Conservation (phyloP, 306 rosid species). For the Trifolium subterraneum region DNA sequence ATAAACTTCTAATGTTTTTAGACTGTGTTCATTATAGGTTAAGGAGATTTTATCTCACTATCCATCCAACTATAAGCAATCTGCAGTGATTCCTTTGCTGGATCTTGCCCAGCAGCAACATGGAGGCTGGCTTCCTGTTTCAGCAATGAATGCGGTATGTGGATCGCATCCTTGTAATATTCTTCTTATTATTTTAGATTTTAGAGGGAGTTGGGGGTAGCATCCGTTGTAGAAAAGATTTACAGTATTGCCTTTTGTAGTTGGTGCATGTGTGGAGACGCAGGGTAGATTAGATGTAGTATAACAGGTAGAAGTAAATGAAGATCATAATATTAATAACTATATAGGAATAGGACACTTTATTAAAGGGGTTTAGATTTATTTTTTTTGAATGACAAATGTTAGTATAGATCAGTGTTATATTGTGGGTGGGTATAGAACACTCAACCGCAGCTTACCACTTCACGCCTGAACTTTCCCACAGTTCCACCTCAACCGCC, state of each 20-base stretch:
- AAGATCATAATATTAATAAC: background rate
- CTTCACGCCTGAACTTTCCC: too few relatives aligned
- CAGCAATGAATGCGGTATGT: conserved; percentile 97
- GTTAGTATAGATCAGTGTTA: too few relatives aligned
- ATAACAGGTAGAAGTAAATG: background rate
- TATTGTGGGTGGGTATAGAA: too few relatives aligned
- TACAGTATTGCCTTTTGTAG: background rate
- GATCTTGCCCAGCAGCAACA: conserved; percentile 99
- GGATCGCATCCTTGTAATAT: conserved; percentile 30
- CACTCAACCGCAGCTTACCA: too few relatives aligned
- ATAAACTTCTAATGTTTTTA: conserved; percentile 24
- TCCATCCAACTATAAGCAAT: conserved; percentile 98
- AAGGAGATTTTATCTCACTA: conserved; percentile 91
- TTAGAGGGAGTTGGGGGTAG: background rate
- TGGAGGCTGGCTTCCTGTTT: conserved; percentile 99
- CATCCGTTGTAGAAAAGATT: conserved; percentile 5
- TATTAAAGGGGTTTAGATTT: conserved; percentile 2
- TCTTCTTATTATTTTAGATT: conserved; percentile 9
- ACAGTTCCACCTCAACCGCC: too few relatives aligned
- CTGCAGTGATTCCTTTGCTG: conserved; percentile 91
- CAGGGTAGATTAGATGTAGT: background rate
- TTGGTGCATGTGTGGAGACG: background rate
- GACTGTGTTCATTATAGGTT: conserved; percentile 52
- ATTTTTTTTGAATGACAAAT: too few relatives aligned
- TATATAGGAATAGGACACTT: background rate